Evolutionary conservation across 306 rosid species (phyloP), one percentile per base, ranked within the genome.

Genomic region (Senna tora): DNA sequence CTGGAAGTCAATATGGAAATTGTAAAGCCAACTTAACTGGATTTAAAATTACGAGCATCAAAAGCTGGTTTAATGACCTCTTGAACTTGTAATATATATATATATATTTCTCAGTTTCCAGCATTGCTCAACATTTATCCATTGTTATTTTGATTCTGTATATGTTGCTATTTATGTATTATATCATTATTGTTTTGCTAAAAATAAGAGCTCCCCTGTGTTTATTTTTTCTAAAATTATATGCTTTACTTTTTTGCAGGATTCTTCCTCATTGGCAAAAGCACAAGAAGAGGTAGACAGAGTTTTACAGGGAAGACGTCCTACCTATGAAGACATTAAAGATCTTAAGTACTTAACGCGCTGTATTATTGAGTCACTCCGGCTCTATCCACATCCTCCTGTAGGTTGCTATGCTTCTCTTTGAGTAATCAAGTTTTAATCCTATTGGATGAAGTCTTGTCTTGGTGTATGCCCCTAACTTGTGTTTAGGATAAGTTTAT

Each of bases 321-420:
- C 99, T 56, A 36, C 95, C 62, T 91, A 77, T 65, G 96, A 94
- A 66, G 96, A 91, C 72, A 86, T 85, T 14, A 94, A 89, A 85
- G 72, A 86, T 57, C 92, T 94, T 2, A 94, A 89, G 87, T 94
- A 80, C 80, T 75, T 91, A 86, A 91, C 90, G 8, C 87, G 85
- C 54, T 94, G 96, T 81, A 86, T 91, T 76, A 85, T 73, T 0
- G 99, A 94, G 84, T 94, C 97, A 17, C 77, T 89, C 78, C 94
- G 95, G 5, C 97, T 94, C 56, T 89, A 87, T 79, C 97, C 97
- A 64, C 96, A 94, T 81, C 97, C 99, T 61, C 99, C 97, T 38
- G 97, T 89, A 80, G 22, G 90, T 79, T 81, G 21, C 77, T 65
- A 53, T 56, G 61, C 59, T 79, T 67, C 55, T 52, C 58, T 55